phyloP scores from a whole-genome alignment of 208 protist genomes.

The Leishmania tropica region DNA sequence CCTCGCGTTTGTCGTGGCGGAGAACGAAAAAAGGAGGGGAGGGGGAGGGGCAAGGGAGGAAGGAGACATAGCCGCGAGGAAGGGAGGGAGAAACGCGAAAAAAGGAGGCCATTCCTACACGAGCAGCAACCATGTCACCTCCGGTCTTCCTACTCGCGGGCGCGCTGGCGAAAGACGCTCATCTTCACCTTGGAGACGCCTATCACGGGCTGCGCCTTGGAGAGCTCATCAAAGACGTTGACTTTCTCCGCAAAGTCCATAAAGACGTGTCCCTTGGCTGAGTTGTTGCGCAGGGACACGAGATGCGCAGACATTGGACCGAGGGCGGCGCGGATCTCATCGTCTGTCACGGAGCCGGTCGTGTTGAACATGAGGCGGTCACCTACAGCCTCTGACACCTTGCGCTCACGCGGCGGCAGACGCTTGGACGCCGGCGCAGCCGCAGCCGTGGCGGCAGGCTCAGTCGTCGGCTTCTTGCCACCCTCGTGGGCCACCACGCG shows the following conservation, averaged over 20 bases:
- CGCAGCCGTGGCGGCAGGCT: constrained; percentile 26
- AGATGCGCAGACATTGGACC: constrained; percentile 54
- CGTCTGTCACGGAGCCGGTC: constrained; percentile 65
- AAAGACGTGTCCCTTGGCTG: constrained; percentile 75
- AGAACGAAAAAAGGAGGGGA: not conserved
- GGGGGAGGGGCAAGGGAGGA: not conserved
- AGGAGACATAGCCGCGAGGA: not conserved
- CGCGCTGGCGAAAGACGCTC: constrained; percentile 75
- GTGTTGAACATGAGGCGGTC: constrained; percentile 90
- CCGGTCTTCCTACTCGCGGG: constrained; percentile 36
- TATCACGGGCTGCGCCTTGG: constrained; percentile 44
- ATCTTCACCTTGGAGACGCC: constrained; percentile 61
- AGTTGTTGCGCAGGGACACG: constrained; percentile 87
- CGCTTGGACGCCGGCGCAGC: constrained; percentile 21
- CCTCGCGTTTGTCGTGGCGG: not conserved
- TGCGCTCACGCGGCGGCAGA: constrained; percentile 39
- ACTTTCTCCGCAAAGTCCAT: constrained; percentile 84
- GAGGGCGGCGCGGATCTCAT: constrained; percentile 77
- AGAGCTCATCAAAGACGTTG: constrained; percentile 59
- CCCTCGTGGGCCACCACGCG: constrained; percentile 44
- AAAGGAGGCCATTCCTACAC: not conserved
- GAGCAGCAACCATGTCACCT: not conserved
- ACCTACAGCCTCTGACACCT: constrained; percentile 50
- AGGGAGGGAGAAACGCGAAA: not conserved
- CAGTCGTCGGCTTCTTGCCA: constrained; percentile 29